phyloP scores from a whole-genome alignment of 2,329 filamentous ascomycete species.

The Rhexocercosporidium sp. region DNA sequence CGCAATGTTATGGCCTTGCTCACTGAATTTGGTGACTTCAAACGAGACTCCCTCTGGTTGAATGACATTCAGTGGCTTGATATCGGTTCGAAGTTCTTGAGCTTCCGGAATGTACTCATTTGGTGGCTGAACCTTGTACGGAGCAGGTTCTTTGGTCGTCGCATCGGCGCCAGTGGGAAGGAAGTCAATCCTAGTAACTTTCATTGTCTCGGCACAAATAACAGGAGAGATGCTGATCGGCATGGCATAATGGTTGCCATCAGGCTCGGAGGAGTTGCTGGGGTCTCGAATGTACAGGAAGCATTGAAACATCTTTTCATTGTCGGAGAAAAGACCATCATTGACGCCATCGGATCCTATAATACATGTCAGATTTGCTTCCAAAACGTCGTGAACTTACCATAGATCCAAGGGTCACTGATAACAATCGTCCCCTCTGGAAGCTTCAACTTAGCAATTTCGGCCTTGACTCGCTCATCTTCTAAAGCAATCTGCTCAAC shows the following conservation, averaged over 20 bases:
- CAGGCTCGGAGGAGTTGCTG: conserved; percentile 60
- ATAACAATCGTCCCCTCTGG: conserved; percentile 64
- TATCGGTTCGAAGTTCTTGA: conserved; percentile 61
- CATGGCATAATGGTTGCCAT: conserved; percentile 72
- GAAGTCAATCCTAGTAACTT: conserved; percentile 71
- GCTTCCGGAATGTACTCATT: conserved; percentile 71
- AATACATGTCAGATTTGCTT: not conserved
- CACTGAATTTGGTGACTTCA: conserved; percentile 53
- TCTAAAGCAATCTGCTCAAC: conserved; percentile 61
- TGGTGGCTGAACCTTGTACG: conserved; percentile 59
- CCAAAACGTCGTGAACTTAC: conserved; percentile 38
- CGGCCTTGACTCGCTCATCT: conserved; percentile 61
- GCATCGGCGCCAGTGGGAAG: conserved; percentile 70
- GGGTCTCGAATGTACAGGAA: conserved; percentile 72
- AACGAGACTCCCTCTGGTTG: conserved; percentile 71
- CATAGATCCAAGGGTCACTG: conserved; percentile 70
- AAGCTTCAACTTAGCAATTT: conserved; percentile 65
- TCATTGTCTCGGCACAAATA: conserved; percentile 64
- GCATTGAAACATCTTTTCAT: conserved; percentile 61
- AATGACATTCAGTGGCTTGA: conserved; percentile 68
- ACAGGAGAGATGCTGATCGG: conserved; percentile 70
- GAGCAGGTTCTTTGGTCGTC: conserved; percentile 57
- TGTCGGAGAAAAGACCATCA: conserved; percentile 51
- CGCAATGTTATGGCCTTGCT: conserved; percentile 58
- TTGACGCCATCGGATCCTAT: conserved; percentile 57